phyloP scores from a whole-genome alignment of 163 green algal species.

The Scenedesmus sp. region DNA sequence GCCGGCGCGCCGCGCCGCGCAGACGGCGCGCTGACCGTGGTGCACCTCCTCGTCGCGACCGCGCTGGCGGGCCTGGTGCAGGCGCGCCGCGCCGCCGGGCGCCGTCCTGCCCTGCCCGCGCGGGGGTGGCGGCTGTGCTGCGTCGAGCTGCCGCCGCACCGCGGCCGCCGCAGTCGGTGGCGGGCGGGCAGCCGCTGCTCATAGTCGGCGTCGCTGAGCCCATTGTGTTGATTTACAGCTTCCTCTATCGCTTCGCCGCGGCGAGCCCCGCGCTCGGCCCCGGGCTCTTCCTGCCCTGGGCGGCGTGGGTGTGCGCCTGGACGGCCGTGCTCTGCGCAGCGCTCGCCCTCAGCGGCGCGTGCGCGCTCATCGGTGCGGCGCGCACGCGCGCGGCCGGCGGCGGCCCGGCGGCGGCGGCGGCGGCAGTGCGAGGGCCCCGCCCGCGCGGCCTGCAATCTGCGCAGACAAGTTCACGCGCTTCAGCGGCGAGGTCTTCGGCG shows the following conservation, averaged over 20 bases:
- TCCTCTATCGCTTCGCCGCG: constrained; percentile 77
- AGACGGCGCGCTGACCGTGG: constrained; percentile 67
- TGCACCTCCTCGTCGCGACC: constrained; percentile 75
- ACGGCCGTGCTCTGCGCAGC: constrained; percentile 68
- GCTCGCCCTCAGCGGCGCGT: constrained; percentile 64
- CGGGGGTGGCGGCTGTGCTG: neutral
- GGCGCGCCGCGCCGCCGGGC: constrained; percentile 26
- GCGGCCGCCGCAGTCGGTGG: constrained; percentile 63
- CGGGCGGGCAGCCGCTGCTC: constrained; percentile 89
- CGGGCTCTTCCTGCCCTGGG: constrained; percentile 78
- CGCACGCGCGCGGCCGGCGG: too few species aligned
- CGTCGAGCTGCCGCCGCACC: neutral
- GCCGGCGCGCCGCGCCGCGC: too few species aligned
- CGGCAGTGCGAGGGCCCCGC: too few species aligned
- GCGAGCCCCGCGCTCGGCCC: constrained; percentile 33
- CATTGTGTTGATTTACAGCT: constrained; percentile 86
- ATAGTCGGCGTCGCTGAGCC: constrained; percentile 93
- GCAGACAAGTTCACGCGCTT: constrained; percentile 80
- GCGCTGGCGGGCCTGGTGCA: constrained; percentile 70
- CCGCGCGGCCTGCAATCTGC: neutral
- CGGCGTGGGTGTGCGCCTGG: constrained; percentile 82
- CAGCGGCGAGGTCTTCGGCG: constrained; percentile 87
- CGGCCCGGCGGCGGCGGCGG: too few species aligned
- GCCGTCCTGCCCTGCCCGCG: neutral
- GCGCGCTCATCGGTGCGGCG: constrained; percentile 63